Evolutionary conservation across 352 stramenopile species (phyloP), one percentile per base, ranked within the genome.

Genomic region (Globisporangium spiculum): DNA sequence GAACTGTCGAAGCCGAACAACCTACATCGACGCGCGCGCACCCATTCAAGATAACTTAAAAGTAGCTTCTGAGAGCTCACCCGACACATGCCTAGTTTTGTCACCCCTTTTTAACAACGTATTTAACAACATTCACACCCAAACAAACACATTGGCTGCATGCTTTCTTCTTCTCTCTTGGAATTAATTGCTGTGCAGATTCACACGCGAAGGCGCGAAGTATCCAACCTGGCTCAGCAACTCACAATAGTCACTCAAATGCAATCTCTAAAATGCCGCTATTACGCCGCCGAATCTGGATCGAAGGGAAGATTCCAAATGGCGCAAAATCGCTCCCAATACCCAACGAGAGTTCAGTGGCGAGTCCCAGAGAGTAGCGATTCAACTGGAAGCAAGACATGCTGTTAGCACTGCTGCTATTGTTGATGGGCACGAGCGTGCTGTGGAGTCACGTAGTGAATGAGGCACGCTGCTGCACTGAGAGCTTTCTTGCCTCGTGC

Each of bases 1-100:
- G 30, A 62, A 62, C 18, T 62, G 56, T 62, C 56, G 56, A 62
- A 62, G n/a, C 32, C 55, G 22, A 27, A 10, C n/a, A 62, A 27
- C 12, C n/a, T 62, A 62, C 56, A 62, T 62, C 56, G 56, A 62
- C 56, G 10, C 54, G 56, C 56, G 32, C 55, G 20, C 30, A 46
- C 16, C 55, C 30, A 60, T 30, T 36, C 30, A 34, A 60, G 34
- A 60, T 60, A 60, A 60, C 55, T 60, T 60, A 60, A 60, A 46
- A 36, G 18, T 46, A 34, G 55, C 30, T 59, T 20, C 24, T 34
- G 18, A 32, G 5, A 60, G 30, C 30, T 60, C 22, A 20, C 16
- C 22, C 26, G 16, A 36, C 9, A 60, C 34, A 52, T 12, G 18
- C 16, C 54, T 41, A 60, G 30, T 62, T 50, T 50, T 62, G 56